Evolutionary conservation across 2,329 filamentous ascomycete species (phyloP), one percentile per base, ranked within the genome.

Genomic region (Clarireedia sp.): DNA sequence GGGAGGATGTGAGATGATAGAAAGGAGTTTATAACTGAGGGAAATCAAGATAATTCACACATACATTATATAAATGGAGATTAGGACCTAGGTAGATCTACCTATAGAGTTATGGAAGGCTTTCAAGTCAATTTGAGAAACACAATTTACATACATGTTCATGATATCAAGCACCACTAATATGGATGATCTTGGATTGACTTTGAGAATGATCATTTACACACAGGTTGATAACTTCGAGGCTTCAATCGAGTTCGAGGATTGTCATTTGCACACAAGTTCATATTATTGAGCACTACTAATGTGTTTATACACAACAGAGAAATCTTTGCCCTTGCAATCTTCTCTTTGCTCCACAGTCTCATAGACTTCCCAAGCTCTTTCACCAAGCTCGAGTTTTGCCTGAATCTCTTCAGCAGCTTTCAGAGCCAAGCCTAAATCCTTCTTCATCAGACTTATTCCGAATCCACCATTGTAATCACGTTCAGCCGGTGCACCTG

Each of bases 381-480:
- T 75, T 9, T 78, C 75, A 0, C 80, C 87, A 41, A 92, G 72
- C 62, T 80, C 82, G 53, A 91, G 75, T 59, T 74, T 78, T 2
- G 86, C 86, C 1, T 79, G 80, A 0, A 82, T 83, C 70, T 89
- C 83, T 48, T 77, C 69, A 0, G 87, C 87, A 16, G 87, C 88
- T n/a, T 81, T 70, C 52, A 90, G 82, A 1, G 87, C 89, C 55
- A 92, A 75, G 53, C 78, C 75, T 41, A 94, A 71, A 68, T 94
- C 89, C 72, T 94, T 94, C 68, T 81, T 82, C 89, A 94, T 92
- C 62, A 94, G 72, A 40, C 78, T 77, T 55, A 92, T 81, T 2
- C 86, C 86, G 62, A 92, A 94, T 0, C 89, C 89, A 46, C 89
- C 89, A 17, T 74, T 71, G 65, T 90, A 99, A 53, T 87, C 90